Conservation (phyloP, 768 basidiomycete genomes). For the Stropharia rugosoannulata region DNA sequence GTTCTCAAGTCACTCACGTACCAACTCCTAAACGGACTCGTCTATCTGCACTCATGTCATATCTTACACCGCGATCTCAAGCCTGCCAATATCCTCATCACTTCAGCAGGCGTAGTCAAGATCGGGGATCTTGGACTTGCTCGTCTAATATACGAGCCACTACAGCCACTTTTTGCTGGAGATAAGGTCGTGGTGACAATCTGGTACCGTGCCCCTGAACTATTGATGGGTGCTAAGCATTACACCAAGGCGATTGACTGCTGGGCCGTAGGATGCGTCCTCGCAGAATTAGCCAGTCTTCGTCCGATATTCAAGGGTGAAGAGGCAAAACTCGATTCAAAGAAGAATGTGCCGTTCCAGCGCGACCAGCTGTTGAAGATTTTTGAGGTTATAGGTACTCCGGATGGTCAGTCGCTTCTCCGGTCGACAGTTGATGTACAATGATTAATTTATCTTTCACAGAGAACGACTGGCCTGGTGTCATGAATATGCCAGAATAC, state of each 20-base stretch:
- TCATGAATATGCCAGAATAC: conserved; percentile 87
- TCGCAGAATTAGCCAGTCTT: conserved; percentile 91
- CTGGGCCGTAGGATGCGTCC: conserved; percentile 98
- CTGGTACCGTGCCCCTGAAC: conserved; percentile 98
- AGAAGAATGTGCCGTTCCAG: conserved; percentile 98
- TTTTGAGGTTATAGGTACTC: conserved; percentile 92
- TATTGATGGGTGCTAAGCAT: conserved; percentile 94
- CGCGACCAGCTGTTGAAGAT: conserved; percentile 93
- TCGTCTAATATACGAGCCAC: conserved; percentile 84
- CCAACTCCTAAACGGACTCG: conserved; percentile 90
- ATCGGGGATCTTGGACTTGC: conserved; percentile 98
- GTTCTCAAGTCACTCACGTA: conserved; percentile 93
- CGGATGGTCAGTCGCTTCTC: conserved; percentile 58
- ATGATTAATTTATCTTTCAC: conserved; percentile 2
- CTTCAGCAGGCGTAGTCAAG: conserved; percentile 84
- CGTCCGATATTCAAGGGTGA: conserved; percentile 99
- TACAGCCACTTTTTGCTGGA: conserved; percentile 88
- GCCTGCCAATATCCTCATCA: conserved; percentile 98
- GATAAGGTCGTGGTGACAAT: conserved; percentile 99
- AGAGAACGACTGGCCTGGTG: conserved; percentile 89
- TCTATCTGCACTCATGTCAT: conserved; percentile 93
- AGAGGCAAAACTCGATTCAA: conserved; percentile 94
- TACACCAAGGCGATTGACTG: conserved; percentile 96
- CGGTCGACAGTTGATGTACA: not conserved
- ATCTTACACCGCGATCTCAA: conserved; percentile 98